Evolutionary conservation across 2,329 filamentous ascomycete genomes (phyloP).

Genomic region (Colletotrichum karsti): DNA sequence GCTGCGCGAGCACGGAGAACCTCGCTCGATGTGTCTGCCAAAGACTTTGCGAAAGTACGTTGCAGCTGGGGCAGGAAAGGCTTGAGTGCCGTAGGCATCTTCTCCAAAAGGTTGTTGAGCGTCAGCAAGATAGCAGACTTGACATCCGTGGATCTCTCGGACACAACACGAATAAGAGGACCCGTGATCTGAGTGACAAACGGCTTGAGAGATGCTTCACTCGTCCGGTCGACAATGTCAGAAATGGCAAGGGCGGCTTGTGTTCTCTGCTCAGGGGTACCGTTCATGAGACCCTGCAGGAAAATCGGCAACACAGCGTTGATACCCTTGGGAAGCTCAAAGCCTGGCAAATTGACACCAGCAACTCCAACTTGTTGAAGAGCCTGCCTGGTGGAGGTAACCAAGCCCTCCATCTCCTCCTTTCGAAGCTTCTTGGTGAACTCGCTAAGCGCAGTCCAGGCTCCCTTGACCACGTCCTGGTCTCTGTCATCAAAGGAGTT

Average conservation of each 20-base stretch:
- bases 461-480: conserved; percentile 82
- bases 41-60: conserved; percentile 93
- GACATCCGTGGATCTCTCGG: conserved; percentile 94
- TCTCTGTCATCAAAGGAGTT: conserved; percentile 93
- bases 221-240: conserved; percentile 93
- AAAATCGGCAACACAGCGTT: conserved; percentile 96
- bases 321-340: conserved; percentile 94
- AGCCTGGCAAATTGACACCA: conserved; percentile 86
- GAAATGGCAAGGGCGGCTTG: conserved; percentile 93
- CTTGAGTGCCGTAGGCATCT: conserved; percentile 94
- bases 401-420: conserved; percentile 96
- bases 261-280: conserved; percentile 88
- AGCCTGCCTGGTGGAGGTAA: conserved; percentile 84
- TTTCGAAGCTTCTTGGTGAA: conserved; percentile 92
- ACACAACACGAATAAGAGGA: conserved; percentile 96
- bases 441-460: conserved; percentile 86
- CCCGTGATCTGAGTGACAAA: conserved; percentile 98
- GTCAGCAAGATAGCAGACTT: conserved; percentile 94
- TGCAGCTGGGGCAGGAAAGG: conserved; percentile 97
- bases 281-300: conserved; percentile 97
- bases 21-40: conserved; percentile 93
- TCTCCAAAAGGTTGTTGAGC: conserved; percentile 93
- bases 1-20: conserved; percentile 87
- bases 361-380: conserved; percentile 89
- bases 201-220: conserved; percentile 85